Percentiles rank a stretch among this genome's conserved stretches.
Conservation (phyloP, 75 land plant species). For the Pinus tabuliformis region DNA sequence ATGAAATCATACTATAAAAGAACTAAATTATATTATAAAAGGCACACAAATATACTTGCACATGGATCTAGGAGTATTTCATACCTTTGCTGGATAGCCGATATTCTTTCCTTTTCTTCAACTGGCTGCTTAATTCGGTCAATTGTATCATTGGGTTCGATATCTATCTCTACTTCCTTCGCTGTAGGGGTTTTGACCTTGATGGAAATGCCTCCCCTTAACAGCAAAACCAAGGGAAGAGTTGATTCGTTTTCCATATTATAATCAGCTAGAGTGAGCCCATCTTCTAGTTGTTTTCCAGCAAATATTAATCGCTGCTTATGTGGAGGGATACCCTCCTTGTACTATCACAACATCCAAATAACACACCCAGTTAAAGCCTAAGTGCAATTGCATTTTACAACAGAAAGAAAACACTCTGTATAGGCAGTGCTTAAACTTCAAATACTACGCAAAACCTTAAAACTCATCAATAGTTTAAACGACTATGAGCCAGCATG, state of each 20-base stretch:
- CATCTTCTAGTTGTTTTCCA: constrained; percentile 86
- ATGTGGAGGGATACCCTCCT: constrained; percentile 19
- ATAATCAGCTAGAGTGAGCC: constrained; percentile 77
- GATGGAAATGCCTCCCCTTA: constrained; percentile 57
- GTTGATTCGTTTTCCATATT: constrained; percentile 52
- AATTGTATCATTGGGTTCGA: constrained; percentile 53
- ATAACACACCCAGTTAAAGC: too few species aligned
- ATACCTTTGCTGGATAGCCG: constrained; percentile 54
- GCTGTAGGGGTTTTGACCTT: constrained; percentile 56
- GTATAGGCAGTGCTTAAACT: too few species aligned
- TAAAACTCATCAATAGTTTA: too few species aligned
- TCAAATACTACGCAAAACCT: too few species aligned
- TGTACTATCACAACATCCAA: not conserved
- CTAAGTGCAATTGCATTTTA: too few species aligned
- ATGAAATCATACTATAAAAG: too few species aligned
- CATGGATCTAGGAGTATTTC: too few species aligned
- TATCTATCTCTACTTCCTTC: constrained; percentile 59
- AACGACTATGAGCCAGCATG: too few species aligned
- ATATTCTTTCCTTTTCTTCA: constrained; percentile 63
- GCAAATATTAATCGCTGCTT: constrained; percentile 50
- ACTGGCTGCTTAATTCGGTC: constrained; percentile 56
- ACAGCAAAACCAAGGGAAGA: constrained; percentile 32
- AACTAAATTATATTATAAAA: too few species aligned
- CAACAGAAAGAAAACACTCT: too few species aligned
- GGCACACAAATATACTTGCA: too few species aligned